phyloP scores from a whole-genome alignment of 345 rosid genomes.

The Corchorus olitorius region DNA sequence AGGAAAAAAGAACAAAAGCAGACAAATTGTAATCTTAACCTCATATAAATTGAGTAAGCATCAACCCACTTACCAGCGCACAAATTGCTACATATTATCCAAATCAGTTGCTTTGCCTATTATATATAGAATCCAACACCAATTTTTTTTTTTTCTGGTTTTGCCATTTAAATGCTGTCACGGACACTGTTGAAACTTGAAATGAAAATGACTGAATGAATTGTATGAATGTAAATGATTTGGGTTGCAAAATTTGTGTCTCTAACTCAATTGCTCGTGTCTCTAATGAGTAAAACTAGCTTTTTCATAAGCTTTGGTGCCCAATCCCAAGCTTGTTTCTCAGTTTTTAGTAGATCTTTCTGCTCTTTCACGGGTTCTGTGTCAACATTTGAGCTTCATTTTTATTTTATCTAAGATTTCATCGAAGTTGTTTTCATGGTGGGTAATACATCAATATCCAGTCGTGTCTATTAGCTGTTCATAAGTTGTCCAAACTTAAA shows the following conservation, averaged over 20 bases:
- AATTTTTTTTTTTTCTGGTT: not conserved
- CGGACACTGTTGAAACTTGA: slow-evolving; percentile 3
- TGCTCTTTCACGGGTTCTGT: not conserved
- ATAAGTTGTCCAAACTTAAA: not conserved
- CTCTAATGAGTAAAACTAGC: not conserved
- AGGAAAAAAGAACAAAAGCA: too few species aligned
- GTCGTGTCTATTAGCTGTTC: not conserved
- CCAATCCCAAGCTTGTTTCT: too few species aligned
- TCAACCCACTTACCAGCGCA: slow-evolving; percentile 4
- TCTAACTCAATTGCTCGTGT: not conserved
- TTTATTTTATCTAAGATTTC: not conserved
- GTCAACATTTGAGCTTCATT: not conserved
- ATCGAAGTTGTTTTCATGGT: not conserved
- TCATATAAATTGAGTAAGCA: slow-evolving; percentile 6
- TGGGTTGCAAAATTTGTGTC: not conserved
- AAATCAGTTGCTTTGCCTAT: not conserved
- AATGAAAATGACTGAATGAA: not conserved
- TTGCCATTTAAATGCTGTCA: not conserved
- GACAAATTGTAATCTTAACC: not conserved
- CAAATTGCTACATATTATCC: not conserved
- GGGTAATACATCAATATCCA: not conserved
- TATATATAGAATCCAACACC: not conserved
- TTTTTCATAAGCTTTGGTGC: not conserved
- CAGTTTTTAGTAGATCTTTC: too few species aligned
- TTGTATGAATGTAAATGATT: too few species aligned